Evolutionary conservation across 495 filamentous ascomycete genomes (phyloP).

Genomic region (Jackrogersella minutella): DNA sequence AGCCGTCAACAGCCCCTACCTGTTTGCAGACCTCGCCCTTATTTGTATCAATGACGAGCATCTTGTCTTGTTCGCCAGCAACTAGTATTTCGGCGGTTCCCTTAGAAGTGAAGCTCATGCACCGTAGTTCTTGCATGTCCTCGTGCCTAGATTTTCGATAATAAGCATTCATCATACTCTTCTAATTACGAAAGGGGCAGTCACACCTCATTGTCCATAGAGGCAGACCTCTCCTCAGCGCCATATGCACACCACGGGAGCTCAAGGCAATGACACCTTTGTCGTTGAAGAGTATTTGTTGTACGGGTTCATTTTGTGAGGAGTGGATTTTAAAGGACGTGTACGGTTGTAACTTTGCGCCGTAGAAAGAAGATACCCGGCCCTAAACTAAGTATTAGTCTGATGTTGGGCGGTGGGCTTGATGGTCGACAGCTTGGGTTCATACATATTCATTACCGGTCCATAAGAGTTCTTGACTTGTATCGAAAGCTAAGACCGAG

Average conservation of each 20-base stretch:
- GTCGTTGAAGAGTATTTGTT: conserved; percentile 85
- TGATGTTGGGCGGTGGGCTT: not conserved
- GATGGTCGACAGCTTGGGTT: conserved; percentile 1
- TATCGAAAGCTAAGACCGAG: conserved; percentile 84
- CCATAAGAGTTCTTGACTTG: conserved; percentile 88
- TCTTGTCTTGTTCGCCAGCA: conserved; percentile 82
- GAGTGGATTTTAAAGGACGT: conserved; percentile 78
- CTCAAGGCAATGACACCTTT: conserved; percentile 84
- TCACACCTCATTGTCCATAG: conserved; percentile 82
- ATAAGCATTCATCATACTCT: conserved; percentile 12
- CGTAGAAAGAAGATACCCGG: conserved; percentile 83
- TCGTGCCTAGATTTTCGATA: conserved; percentile 59
- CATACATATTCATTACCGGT: conserved; percentile 86
- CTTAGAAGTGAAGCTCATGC: conserved; percentile 93
- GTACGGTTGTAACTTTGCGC: conserved; percentile 74
- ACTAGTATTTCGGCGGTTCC: conserved; percentile 82
- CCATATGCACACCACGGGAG: conserved; percentile 82
- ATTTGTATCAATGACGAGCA: conserved; percentile 90
- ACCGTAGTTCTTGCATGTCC: conserved; percentile 82
- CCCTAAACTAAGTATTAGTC: conserved; percentile 62
- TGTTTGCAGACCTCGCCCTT: conserved; percentile 81
- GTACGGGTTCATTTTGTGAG: conserved; percentile 71
- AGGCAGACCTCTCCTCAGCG: conserved; percentile 77
- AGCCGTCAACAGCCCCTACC: conserved; percentile 48
- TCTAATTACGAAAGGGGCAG: not conserved